Evolutionary conservation across 2,329 filamentous ascomycete genomes (phyloP).

Genomic region (Calonectria henricotiae): DNA sequence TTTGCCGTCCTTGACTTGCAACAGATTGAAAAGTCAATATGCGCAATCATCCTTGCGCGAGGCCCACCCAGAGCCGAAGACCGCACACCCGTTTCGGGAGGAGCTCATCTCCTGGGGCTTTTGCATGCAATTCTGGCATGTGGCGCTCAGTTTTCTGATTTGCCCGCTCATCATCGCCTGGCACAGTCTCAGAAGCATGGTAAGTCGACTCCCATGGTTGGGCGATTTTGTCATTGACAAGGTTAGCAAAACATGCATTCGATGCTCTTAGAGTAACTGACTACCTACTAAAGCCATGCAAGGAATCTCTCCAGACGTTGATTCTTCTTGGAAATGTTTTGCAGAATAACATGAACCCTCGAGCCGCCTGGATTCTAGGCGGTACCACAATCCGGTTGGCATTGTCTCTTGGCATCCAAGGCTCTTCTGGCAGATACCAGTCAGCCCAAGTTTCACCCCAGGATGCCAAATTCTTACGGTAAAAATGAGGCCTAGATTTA

Average conservation of each 20-base stretch:
- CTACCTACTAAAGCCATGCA: conserved; percentile 39
- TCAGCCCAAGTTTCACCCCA: conserved; percentile 1
- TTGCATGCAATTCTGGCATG: conserved; percentile 45
- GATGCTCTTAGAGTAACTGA: conserved; percentile 33
- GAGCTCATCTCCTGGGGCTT: conserved; percentile 35
- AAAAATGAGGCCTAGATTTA: no score
- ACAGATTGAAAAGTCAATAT: conserved; percentile 38
- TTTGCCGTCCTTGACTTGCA: conserved; percentile 36
- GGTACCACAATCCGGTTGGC: conserved; percentile 43
- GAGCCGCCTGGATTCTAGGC: conserved; percentile 44
- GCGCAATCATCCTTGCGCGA: conserved; percentile 26
- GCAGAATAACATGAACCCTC: conserved; percentile 45
- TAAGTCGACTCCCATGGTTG: background rate
- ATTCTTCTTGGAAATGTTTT: conserved; percentile 44
- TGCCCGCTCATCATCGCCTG: conserved; percentile 10
- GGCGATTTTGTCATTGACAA: background rate
- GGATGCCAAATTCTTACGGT: conserved; percentile 40
- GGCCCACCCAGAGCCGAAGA: background rate
- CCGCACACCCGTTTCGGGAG: background rate
- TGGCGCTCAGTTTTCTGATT: conserved; percentile 46
- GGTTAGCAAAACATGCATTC: conserved; percentile 32
- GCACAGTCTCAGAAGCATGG: conserved; percentile 33
- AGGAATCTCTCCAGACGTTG: conserved; percentile 39
- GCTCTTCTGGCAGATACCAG: background rate
- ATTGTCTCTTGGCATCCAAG: conserved; percentile 42